phyloP scores from a whole-genome alignment of 1,284 basidiomycete genomes.

The Jaminaea rosea region DNA sequence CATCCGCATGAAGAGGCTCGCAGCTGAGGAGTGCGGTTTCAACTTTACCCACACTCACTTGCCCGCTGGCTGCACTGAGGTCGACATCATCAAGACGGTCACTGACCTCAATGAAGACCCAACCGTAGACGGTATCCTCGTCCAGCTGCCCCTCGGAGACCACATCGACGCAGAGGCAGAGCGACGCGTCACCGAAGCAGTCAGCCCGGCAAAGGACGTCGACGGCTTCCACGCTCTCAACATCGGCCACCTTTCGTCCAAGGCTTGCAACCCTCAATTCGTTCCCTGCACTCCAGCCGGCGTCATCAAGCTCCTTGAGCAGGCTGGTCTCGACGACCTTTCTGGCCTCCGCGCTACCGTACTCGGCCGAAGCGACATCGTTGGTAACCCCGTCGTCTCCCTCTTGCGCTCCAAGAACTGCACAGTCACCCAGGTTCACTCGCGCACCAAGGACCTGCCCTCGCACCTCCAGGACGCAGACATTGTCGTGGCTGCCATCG shows the following conservation, averaged over 20 bases:
- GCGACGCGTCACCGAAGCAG: slow-evolving; percentile 83
- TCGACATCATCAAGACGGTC: slow-evolving; percentile 70
- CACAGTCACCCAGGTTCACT: slow-evolving; percentile 97
- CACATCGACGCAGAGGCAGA: slow-evolving; percentile 77
- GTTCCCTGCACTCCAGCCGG: slow-evolving; percentile 92
- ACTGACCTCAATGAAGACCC: slow-evolving; percentile 76
- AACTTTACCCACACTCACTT: slow-evolving; percentile 67
- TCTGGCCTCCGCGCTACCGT: slow-evolving; percentile 68
- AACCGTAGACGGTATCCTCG: slow-evolving; percentile 76
- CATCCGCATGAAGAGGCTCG: slow-evolving; percentile 95
- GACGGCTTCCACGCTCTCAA: slow-evolving; percentile 99
- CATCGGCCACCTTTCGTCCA: slow-evolving; percentile 87
- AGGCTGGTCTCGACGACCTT: slow-evolving; percentile 59
- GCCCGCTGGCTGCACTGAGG: slow-evolving; percentile 63
- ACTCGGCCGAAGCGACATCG: slow-evolving; percentile 93
- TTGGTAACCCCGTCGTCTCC: slow-evolving; percentile 86
- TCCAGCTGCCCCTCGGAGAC: slow-evolving; percentile 89
- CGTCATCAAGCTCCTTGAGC: slow-evolving; percentile 79
- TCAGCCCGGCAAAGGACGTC: slow-evolving; percentile 89
- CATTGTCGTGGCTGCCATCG: slow-evolving; percentile 87
- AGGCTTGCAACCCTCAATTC: slow-evolving; percentile 82
- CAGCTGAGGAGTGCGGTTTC: slow-evolving; percentile 89
- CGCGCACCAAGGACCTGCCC: slow-evolving; percentile 68
- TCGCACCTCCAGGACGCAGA: slow-evolving; percentile 71
- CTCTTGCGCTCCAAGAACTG: slow-evolving; percentile 84